These are phyloP conservation scores for Magnaporthiopsis rhizophila DNA, from an alignment of 2,329 filamentous ascomycete species.

Conservation along the genomic window DNA sequence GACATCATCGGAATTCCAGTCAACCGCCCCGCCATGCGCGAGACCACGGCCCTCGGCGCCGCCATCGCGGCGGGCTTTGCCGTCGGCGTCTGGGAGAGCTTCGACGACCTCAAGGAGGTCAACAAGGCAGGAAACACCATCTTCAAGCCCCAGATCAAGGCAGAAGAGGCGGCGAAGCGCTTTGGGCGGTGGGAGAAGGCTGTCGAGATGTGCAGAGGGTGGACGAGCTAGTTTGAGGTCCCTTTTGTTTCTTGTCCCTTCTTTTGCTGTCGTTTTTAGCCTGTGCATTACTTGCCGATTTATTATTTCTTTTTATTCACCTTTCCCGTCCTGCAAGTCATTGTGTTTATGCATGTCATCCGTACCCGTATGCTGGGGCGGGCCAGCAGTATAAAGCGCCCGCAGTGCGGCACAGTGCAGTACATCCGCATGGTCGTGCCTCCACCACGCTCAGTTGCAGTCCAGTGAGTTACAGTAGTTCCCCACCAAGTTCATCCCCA, in stretches of 20 bases:
- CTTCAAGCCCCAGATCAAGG: constrained; percentile 59
- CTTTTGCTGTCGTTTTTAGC: no score
- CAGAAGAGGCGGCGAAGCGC: constrained; percentile 50
- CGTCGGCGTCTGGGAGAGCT: constrained; percentile 64
- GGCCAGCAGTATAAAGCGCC: no score
- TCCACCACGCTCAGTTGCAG: no score
- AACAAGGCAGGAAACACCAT: constrained; percentile 61
- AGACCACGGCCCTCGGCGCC: constrained; percentile 74
- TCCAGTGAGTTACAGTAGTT: no score
- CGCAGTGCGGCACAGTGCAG: no score
- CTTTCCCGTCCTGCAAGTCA: no score
- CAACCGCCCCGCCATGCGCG: constrained; percentile 70
- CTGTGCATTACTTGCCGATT: no score
- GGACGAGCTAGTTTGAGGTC: constrained; percentile 31
- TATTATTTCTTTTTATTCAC: no score
- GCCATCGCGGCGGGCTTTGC: constrained; percentile 79
- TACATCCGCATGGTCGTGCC: no score
- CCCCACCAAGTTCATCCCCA: no score
- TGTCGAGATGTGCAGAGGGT: constrained; percentile 71
- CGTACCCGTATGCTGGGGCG: no score
- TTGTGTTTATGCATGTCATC: no score
- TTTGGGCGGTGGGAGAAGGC: constrained; percentile 69
- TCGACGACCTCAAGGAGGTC: constrained; percentile 63
- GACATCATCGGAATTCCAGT: constrained; percentile 75
- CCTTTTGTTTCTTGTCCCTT: background rate